phyloP scores from a whole-genome alignment of 1,284 basidiomycete genomes.

The Ceraceosorus bombacis region DNA sequence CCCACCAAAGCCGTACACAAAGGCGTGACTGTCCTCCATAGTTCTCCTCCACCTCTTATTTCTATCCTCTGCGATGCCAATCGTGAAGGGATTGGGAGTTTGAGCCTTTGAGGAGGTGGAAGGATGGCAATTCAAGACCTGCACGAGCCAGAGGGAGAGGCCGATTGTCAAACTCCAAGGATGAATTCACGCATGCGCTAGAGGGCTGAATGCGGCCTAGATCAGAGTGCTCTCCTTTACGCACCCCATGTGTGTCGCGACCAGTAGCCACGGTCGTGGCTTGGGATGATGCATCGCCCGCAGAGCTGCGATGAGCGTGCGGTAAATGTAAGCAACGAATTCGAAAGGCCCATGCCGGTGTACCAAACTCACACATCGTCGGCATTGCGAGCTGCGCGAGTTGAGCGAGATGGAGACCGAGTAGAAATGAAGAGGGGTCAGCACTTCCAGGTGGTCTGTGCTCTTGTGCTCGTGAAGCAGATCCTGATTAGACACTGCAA shows the following conservation, averaged over 20 bases:
- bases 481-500: too few relatives aligned
- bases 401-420: too few relatives aligned
- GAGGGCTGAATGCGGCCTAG: not conserved
- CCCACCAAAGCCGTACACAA: slow-evolving; percentile 83
- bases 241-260: slow-evolving; percentile 66
- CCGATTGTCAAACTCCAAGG: slow-evolving; percentile 9
- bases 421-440: too few relatives aligned
- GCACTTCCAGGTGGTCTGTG: too few relatives aligned
- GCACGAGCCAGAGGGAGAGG: slow-evolving; percentile 10
- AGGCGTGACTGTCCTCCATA: slow-evolving; percentile 97
- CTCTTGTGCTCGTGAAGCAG: too few relatives aligned
- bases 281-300: slow-evolving; percentile 64
- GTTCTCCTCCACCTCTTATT: slow-evolving; percentile 77
- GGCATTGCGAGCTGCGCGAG: too few relatives aligned
- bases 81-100: slow-evolving; percentile 52
- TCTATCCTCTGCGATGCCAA: slow-evolving; percentile 80
- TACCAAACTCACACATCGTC: too few relatives aligned
- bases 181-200: not conserved
- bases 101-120: slow-evolving; percentile 22
- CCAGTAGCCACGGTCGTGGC: slow-evolving; percentile 65
- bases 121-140: slow-evolving; percentile 21
- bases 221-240: slow-evolving; percentile 36
- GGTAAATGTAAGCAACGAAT: too few relatives aligned
- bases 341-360: too few relatives aligned
- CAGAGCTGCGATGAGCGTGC: slow-evolving; percentile 2